These are phyloP conservation scores for Naganishia vaughanmartiniae DNA, from an alignment of 768 basidiomycete species.

Conservation along the genomic window DNA sequence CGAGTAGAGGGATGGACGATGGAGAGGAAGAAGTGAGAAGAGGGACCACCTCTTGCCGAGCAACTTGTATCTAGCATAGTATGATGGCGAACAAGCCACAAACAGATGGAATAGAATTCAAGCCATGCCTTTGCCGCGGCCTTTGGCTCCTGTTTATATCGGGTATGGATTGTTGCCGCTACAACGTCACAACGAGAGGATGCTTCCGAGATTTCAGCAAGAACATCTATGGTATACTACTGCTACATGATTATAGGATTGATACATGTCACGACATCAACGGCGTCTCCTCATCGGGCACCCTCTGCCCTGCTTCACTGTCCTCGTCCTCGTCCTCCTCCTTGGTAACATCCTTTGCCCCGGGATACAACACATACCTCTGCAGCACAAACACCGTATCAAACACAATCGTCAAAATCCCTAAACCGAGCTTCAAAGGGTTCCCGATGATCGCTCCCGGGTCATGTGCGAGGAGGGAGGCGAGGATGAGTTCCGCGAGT, in stretches of 20 bases:
- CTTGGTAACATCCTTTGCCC: background rate
- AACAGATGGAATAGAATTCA: slow-evolving; percentile 5
- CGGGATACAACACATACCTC: slow-evolving; percentile 22
- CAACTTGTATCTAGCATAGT: slow-evolving; percentile 9
- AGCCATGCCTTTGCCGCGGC: no score
- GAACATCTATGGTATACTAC: background rate
- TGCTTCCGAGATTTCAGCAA: background rate
- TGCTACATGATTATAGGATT: background rate
- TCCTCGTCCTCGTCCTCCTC: background rate
- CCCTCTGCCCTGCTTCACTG: background rate
- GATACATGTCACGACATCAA: slow-evolving; percentile 11
- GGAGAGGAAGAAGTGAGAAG: background rate
- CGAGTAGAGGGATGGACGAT: background rate
- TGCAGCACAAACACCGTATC: slow-evolving; percentile 36
- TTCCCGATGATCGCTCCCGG: slow-evolving; percentile 46
- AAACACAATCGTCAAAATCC: slow-evolving; percentile 38
- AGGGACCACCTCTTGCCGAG: background rate
- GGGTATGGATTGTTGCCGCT: no score
- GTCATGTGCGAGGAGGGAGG: slow-evolving; percentile 43
- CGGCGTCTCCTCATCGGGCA: slow-evolving; percentile 20
- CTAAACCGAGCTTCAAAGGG: slow-evolving; percentile 45
- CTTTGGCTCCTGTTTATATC: no score
- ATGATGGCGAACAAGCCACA: background rate
- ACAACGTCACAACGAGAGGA: background rate
- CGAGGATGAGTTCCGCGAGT: slow-evolving; percentile 45